Evolutionary conservation across 176 grass and related monocot genomes (phyloP), one percentile per base, ranked within the genome.

Genomic region (Cocos nucifera): DNA sequence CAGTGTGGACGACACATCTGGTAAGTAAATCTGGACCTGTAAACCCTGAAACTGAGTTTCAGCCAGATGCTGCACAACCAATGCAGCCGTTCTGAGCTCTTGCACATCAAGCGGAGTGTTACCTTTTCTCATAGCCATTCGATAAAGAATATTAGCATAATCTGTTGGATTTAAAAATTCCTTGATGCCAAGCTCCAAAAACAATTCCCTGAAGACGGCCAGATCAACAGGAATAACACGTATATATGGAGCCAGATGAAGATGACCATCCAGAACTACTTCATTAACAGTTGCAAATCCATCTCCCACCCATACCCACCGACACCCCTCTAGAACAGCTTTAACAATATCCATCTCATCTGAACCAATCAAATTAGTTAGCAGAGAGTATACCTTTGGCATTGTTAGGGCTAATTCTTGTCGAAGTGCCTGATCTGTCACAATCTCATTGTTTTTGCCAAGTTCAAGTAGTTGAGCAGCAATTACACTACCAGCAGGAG

Each of bases 341-440:
- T 96, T 96, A 62, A 87, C 91, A 79, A 96, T 90, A 70, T 96
- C 91, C 83, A 96, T 96, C 70, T 96, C 91, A 85, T 96, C 86
- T 57, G 83, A 90, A 73, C 83, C 83, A 79, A 90, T 86, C 78
- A 90, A 74, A 61, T 76, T 82, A 58, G 54, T 87, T 77, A 96
- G 58, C 49, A 96, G 57, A 5, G 86, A 87, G 80, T 96, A 96
- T 66, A 96, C 85, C 75, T 87, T 96, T 44, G 91, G 91, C 86
- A 96, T 96, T 53, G 81, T 78, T 63, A 87, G 74, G 14, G 86
- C 86, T 80, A 96, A 83, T 72, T 96, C 91, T 85, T 90, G 86
- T 49, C 80, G 74, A 69, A 96, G 80, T 22, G 57, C 50, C 82
- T 86, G 86, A 74, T 90, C 86, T 53, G 71, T 90, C 69, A 96